Percentiles rank a stretch among this genome's conserved stretches.
These are phyloP conservation scores for Rubroboletus satanas DNA, from an alignment of 768 basidiomycete genomes.

Conservation along the genomic window DNA sequence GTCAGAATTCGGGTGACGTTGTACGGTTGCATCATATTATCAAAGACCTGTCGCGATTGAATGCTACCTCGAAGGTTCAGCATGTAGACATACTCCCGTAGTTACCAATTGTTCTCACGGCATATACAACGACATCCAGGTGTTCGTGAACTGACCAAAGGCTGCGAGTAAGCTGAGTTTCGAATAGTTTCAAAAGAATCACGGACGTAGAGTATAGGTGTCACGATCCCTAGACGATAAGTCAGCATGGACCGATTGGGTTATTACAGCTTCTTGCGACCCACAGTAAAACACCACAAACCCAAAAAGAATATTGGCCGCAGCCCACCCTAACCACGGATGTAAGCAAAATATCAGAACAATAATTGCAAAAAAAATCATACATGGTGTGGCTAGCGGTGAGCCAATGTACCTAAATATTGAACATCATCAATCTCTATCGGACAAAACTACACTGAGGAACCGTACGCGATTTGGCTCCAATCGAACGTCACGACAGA, in stretches of 20 bases:
- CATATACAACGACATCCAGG: constrained; percentile 56
- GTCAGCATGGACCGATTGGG: not conserved
- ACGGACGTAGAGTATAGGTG: constrained; percentile 45
- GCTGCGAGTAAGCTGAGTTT: not conserved
- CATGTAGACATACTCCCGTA: not conserved
- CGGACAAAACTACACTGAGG: not conserved
- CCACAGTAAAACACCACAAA: constrained; percentile 71
- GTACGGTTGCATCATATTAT: constrained; percentile 54
- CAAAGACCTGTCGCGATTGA: constrained; percentile 58
- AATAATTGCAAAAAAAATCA: not conserved
- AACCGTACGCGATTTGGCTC: constrained; percentile 53
- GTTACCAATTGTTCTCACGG: constrained; percentile 38
- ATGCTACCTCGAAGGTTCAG: constrained; percentile 36
- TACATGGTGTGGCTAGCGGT: constrained; percentile 69
- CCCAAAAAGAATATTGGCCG: constrained; percentile 64
- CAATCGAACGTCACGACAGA: constrained; percentile 78
- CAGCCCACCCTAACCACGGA: constrained; percentile 56
- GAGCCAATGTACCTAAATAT: constrained; percentile 27
- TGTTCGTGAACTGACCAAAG: constrained; percentile 52
- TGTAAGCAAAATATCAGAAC: not conserved
- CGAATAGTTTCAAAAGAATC: constrained; percentile 39
- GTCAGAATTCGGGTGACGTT: constrained; percentile 58
- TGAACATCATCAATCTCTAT: not conserved
- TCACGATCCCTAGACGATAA: constrained; percentile 25
- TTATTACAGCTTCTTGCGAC: not conserved